Evolutionary conservation across 2,329 filamentous ascomycete genomes (phyloP).

Genomic region (Arthrobotrys sphaeroides): DNA sequence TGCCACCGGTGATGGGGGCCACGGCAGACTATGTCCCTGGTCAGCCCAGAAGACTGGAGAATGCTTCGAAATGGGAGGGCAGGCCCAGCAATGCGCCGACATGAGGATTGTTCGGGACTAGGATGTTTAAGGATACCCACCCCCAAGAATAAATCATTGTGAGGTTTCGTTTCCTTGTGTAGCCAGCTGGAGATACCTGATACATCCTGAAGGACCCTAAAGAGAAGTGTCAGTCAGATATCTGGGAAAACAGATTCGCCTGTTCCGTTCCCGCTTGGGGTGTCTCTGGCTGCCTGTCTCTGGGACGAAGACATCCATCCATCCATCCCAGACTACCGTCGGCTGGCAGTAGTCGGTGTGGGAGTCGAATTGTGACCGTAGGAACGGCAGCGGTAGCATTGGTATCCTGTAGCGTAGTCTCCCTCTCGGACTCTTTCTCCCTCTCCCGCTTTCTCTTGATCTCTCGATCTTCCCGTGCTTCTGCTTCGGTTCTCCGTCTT

Average conservation of each 20-base stretch:
- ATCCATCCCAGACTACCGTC: too few species aligned
- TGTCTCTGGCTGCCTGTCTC: constrained; percentile 29
- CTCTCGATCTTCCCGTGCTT: constrained; percentile 28
- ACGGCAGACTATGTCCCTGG: constrained; percentile 42
- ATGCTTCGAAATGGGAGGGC: constrained; percentile 50
- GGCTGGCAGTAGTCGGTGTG: constrained; percentile 31
- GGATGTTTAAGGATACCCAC: constrained; percentile 37
- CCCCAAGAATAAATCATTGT: not conserved
- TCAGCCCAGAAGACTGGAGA: constrained; percentile 54
- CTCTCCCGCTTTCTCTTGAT: not conserved
- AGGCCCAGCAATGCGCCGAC: constrained; percentile 29
- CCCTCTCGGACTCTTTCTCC: too few species aligned
- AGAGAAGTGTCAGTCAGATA: constrained; percentile 34
- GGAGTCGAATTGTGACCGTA: constrained; percentile 6
- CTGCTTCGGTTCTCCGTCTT: constrained; percentile 43
- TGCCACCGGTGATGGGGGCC: constrained; percentile 33
- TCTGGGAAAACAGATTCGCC: constrained; percentile 52
- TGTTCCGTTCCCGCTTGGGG: constrained; percentile 44
- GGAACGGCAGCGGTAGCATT: too few species aligned
- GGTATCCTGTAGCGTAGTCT: too few species aligned
- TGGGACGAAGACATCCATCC: constrained; percentile 23
- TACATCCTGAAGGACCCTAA: not conserved
- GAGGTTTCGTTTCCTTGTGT: constrained; percentile 29
- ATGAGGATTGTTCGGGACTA: constrained; percentile 45
- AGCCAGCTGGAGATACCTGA: constrained; percentile 36